Base-by-base conservation (phyloP, 2,329 filamentous ascomycete genomes). In the Exophiala spinifera region DNA sequence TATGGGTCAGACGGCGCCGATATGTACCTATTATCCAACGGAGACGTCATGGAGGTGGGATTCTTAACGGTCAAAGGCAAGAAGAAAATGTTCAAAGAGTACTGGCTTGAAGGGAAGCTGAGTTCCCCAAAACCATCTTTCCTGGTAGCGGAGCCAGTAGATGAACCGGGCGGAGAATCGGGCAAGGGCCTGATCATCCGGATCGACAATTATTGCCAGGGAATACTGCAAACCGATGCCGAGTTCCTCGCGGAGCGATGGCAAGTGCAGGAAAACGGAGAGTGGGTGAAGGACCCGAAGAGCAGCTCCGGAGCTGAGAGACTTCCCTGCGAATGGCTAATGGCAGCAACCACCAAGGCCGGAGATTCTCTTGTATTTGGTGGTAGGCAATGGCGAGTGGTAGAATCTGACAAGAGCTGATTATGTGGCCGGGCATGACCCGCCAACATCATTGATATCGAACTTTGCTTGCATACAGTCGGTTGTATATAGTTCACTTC, bases 281-380 rank as follows among this genome's bases (percentile, higher is more conserved):
- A 43, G 14, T 49, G 46, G 46, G 39, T 11, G n/a, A 49, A 36
- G 15, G 28, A 49, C 23, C 15, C 13, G 15, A 42, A 25, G 33
- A 49, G 46, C 20, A 49, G 11, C 28, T 31, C 14, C 14, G 19
- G 19, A 21, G 42, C 4, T 2, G 25, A 10, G 15, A 14, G 1
- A 13, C 13, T 51, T 17, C 47, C 45, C 11, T 50, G 46, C 17
- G 15, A 37, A 44, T 50, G 46, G 51, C 31, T 36, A 31, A 21
- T 25, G 25, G 21, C 19, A 7, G 55, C 46, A n/a, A 15, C 15
- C 23, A 48, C 42, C 21, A 46, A 47, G 17, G 19, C 48, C 14
- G 49, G 49, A 15, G 49, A 55, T 59, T 62, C 61, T 44, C 69
- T 67, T 21, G 70, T 69, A 55, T 67, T 67, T 15, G 42, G 43